These are phyloP conservation scores for Leptosphaerulina australis DNA, from an alignment of 2,329 filamentous ascomycete species.

Conservation along the genomic window DNA sequence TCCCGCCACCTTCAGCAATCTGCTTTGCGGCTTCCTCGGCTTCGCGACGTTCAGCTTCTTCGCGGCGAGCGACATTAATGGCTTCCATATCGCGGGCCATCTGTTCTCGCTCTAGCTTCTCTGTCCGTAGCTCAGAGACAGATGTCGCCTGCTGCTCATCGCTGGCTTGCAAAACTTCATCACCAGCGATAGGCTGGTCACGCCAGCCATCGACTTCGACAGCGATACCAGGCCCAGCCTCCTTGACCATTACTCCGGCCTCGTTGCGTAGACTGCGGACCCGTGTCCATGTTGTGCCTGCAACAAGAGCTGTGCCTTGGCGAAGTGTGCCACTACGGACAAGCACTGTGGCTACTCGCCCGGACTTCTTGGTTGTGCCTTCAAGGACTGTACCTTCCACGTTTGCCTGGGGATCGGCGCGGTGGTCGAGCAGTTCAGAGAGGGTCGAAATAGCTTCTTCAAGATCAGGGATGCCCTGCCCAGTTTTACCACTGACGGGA, in stretches of 20 bases:
- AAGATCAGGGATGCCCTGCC: conserved; percentile 85
- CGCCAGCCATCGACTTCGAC: conserved; percentile 96
- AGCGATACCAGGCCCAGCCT: conserved; percentile 85
- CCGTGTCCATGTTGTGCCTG: conserved; percentile 84
- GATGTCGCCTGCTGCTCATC: conserved; percentile 78
- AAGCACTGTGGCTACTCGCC: conserved; percentile 86
- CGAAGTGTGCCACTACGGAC: conserved; percentile 86
- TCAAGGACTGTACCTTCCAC: conserved; percentile 96
- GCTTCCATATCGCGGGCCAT: conserved; percentile 73
- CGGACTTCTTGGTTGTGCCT: conserved; percentile 82
- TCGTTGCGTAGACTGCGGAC: conserved; percentile 87
- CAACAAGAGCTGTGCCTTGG: conserved; percentile 81
- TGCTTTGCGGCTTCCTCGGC: conserved; percentile 57
- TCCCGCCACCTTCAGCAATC: conserved; percentile 31
- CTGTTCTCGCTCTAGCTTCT: conserved; percentile 71
- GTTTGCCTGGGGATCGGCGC: conserved; percentile 75
- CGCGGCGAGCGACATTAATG: conserved; percentile 70
- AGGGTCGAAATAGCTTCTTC: conserved; percentile 89
- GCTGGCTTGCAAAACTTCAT: conserved; percentile 81
- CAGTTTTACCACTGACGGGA: conserved; percentile 90
- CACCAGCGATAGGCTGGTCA: conserved; percentile 82
- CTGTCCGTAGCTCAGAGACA: conserved; percentile 76
- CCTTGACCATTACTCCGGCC: conserved; percentile 71
- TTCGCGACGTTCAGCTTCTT: conserved; percentile 66
- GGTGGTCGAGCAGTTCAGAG: conserved; percentile 87